Evolutionary conservation across 1,284 basidiomycete species (phyloP).

Genomic region (Caloboletus firmus): DNA sequence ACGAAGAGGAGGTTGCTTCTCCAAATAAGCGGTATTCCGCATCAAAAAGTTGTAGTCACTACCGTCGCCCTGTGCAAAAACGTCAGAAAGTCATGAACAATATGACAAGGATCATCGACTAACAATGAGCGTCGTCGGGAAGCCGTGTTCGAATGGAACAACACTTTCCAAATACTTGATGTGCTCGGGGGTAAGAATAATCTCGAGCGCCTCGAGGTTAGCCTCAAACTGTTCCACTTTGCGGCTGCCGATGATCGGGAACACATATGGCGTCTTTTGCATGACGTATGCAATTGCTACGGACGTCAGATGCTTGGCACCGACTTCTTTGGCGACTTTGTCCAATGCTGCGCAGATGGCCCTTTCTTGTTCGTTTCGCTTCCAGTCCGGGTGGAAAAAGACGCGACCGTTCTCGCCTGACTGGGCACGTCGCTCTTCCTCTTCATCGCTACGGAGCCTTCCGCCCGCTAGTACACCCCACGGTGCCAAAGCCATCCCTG

Average conservation of each 20-base stretch:
- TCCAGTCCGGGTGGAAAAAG: background rate
- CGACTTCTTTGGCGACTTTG: slow-evolving; percentile 20
- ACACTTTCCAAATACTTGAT: background rate
- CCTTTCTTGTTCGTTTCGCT: background rate
- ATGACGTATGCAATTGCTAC: background rate
- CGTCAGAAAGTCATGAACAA: slow-evolving; percentile 32
- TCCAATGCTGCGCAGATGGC: background rate
- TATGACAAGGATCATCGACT: background rate
- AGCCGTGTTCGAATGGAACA: slow-evolving; percentile 37
- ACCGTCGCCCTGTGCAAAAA: slow-evolving; percentile 31
- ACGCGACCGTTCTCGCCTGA: slow-evolving; percentile 31
- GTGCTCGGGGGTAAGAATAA: background rate
- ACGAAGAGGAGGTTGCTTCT: slow-evolving; percentile 19
- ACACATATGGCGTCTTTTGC: background rate
- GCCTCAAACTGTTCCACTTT: background rate
- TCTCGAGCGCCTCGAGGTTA: background rate
- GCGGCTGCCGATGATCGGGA: background rate
- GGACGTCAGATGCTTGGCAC: background rate
- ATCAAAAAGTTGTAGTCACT: slow-evolving; percentile 12
- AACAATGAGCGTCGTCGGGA: slow-evolving; percentile 32
- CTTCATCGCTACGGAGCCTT: slow-evolving; percentile 33
- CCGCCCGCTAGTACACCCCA: slow-evolving; percentile 40
- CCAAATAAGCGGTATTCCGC: slow-evolving; percentile 23
- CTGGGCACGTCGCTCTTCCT: slow-evolving; percentile 26
- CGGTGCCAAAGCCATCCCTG: slow-evolving; percentile 40